Evolutionary conservation across 257 asterid genomes (phyloP).

Genomic region (Sherardia arvensis): DNA sequence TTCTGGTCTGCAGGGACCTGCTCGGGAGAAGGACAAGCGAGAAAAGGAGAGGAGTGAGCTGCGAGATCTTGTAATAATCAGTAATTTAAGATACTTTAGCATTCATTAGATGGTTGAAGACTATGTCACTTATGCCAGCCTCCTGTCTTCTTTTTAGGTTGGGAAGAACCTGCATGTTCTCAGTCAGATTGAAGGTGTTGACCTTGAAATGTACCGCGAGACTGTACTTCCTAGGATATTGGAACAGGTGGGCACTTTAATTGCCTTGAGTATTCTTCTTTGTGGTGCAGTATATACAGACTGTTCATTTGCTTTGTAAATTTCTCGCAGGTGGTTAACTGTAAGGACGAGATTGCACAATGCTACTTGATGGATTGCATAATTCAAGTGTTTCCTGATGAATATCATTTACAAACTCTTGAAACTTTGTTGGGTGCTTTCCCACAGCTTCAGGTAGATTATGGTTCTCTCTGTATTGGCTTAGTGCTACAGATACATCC

Average conservation of each 20-base stretch:
- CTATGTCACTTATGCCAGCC: slow-evolving; percentile 20
- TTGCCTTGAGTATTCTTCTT: slow-evolving; percentile 5
- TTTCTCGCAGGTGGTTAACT: slow-evolving; percentile 73
- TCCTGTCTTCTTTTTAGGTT: slow-evolving; percentile 49
- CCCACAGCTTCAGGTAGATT: slow-evolving; percentile 94
- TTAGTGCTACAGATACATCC: not conserved
- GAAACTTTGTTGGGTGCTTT: slow-evolving; percentile 89
- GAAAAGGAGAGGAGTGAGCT: slow-evolving; percentile 98
- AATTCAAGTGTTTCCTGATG: slow-evolving; percentile 98
- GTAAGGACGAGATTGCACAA: slow-evolving; percentile 97
- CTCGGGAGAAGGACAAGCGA: slow-evolving; percentile 89
- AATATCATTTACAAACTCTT: slow-evolving; percentile 94
- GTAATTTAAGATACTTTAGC: slow-evolving; percentile 12
- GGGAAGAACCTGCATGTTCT: slow-evolving; percentile 98
- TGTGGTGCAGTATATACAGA: not conserved
- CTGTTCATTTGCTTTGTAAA: slow-evolving; percentile 2
- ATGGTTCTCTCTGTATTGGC: slow-evolving; percentile 3
- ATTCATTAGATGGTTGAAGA: slow-evolving; percentile 15
- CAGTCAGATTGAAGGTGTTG: slow-evolving; percentile 96
- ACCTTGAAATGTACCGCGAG: slow-evolving; percentile 94
- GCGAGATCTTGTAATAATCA: slow-evolving; percentile 80
- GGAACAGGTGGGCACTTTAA: slow-evolving; percentile 64
- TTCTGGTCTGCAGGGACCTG: slow-evolving; percentile 80
- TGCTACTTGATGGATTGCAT: slow-evolving; percentile 96
- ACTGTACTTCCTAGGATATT: slow-evolving; percentile 86